Evolutionary conservation across 192 early-diverging fungal species (phyloP).

Genomic region (Physocladia obscura): DNA sequence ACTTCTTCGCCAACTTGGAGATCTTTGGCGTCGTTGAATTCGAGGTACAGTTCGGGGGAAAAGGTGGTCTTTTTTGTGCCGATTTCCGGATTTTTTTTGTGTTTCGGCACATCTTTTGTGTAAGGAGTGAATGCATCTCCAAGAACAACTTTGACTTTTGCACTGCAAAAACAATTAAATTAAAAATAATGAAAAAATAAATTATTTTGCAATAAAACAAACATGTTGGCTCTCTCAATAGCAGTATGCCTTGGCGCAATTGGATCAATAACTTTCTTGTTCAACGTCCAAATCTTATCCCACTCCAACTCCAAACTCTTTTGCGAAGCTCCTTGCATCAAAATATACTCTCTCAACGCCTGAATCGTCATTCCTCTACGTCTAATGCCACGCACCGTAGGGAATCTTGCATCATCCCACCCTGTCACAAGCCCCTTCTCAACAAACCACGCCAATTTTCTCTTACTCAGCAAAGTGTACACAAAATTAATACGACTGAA

Average conservation of each 20-base stretch:
- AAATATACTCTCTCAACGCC: constrained; percentile 91
- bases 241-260: constrained; percentile 89
- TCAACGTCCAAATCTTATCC: constrained; percentile 98
- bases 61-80: constrained; percentile 85
- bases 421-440: constrained; percentile 74
- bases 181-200: constrained; percentile 11
- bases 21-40: constrained; percentile 81
- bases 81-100: constrained; percentile 96
- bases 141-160: constrained; percentile 61
- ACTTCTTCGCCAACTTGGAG: constrained; percentile 85
- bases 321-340: constrained; percentile 98
- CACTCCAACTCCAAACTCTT: constrained; percentile 91
- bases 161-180: constrained; percentile 35
- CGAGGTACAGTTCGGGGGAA: constrained; percentile 75
- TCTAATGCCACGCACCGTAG: constrained; percentile 72
- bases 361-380: constrained; percentile 98
- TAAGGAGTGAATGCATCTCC: constrained; percentile 55
- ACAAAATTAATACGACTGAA: constrained; percentile 94
- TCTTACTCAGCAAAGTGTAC: constrained; percentile 96
- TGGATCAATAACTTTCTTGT: constrained; percentile 96
- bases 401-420: constrained; percentile 64
- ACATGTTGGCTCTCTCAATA: constrained; percentile 66
- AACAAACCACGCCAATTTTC: constrained; percentile 97
- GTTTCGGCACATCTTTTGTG: constrained; percentile 72
- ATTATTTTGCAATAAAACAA: constrained; percentile 35